Evolutionary conservation across 2,329 filamentous ascomycete species (phyloP), one percentile per base, ranked within the genome.

Genomic region (Ascochyta pisi): DNA sequence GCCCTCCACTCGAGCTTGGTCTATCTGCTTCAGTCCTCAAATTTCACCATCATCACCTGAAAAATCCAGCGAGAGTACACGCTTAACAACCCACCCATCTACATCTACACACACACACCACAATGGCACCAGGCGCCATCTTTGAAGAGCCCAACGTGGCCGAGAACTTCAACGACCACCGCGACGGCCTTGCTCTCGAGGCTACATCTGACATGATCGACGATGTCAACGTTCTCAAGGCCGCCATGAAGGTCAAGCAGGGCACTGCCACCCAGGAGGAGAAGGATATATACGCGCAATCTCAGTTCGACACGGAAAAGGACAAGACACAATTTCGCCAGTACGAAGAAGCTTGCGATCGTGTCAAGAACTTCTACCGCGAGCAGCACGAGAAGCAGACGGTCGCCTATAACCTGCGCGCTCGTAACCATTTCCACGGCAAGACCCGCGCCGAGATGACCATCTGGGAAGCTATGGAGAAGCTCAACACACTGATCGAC

Each of bases 401-500:
- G 43, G 86, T 91, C 0, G 86, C 90, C 9, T 96, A 93, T 83
- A 96, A 96, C 81, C 83, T 96, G 39, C 86, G 87, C 61, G 91
- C 90, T 13, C 90, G 92, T 51, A 86, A 89, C 65, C 79, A 83
- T 50, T 91, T 92, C 79, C 80, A 87, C 75, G 83, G 82, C 62
- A 84, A 87, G 58, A 84, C 84, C 1, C 86, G 89, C 50, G 86
- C 89, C 15, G 83, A 89, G 75, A 91, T 96, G 90, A 89, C 88
- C 60, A 83, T 96, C 74, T 96, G 92, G 92, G 83, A 96, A 75
- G 92, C 92, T 19, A 95, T 96, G 79, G 91, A 96, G 84, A 93
- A 92, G 78, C 88, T 96, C 70, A 91, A 96, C 83, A 92, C 89
- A 0, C 84, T 96, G 48, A 90, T 96, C 75, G 92, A 96, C 78